phyloP scores from a whole-genome alignment of 2,329 filamentous ascomycete genomes.

The Ceratocystis diversiconidia region DNA sequence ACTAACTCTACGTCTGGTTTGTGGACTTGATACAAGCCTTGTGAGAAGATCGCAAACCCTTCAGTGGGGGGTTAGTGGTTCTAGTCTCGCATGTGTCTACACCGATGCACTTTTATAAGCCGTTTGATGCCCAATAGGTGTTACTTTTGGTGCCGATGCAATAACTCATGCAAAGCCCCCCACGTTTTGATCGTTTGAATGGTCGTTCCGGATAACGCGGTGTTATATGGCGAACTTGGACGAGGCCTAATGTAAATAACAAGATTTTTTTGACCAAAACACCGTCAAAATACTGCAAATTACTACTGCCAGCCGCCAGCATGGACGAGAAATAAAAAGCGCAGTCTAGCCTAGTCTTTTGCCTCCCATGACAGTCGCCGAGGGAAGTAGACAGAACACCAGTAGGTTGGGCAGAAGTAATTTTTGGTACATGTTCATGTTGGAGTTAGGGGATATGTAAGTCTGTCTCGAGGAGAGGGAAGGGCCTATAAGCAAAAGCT shows the following conservation, averaged over 20 bases:
- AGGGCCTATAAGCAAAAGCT: neutral
- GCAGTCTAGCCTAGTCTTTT: neutral
- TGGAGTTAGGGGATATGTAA: neutral
- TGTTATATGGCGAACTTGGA: neutral
- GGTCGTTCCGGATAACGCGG: neutral
- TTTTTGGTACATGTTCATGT: neutral
- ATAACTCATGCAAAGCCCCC: slow-evolving; percentile 14
- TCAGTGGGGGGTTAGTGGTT: neutral
- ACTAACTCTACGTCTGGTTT: neutral
- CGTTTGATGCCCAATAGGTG: slow-evolving; percentile 10
- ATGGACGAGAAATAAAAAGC: neutral
- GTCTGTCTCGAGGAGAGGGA: neutral
- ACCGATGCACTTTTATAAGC: neutral
- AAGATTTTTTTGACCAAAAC: neutral
- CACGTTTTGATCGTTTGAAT: slow-evolving; percentile 7
- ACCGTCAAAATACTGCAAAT: neutral
- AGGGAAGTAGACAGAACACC: too few species aligned
- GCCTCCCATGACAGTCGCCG: neutral
- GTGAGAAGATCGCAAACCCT: neutral
- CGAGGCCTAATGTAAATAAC: neutral
- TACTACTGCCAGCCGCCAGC: neutral
- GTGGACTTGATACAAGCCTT: neutral
- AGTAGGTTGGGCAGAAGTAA: too few species aligned
- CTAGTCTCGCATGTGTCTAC: neutral
- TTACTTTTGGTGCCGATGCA: slow-evolving; percentile 13